These are phyloP conservation scores for Tardiomyces depauwii DNA, from an alignment of 1,139 yeast genomes.

Conservation along the genomic window DNA sequence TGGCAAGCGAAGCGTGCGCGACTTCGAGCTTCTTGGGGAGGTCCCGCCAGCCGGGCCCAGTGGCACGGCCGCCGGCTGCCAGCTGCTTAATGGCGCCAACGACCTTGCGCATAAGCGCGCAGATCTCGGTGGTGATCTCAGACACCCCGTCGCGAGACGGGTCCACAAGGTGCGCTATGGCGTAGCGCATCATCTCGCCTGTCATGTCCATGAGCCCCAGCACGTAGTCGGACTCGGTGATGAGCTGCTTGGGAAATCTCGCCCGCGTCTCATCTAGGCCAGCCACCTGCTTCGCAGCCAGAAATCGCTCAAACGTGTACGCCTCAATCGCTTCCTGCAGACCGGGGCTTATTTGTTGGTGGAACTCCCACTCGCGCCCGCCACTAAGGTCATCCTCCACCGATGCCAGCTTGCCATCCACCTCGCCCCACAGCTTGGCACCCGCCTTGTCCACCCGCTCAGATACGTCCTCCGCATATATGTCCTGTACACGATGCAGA, in stretches of 20 bases:
- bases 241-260: slow-evolving; percentile 5
- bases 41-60: slow-evolving; percentile 1
- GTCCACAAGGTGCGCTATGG: slow-evolving; percentile 16
- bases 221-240: slow-evolving; percentile 21
- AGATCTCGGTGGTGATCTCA: slow-evolving; percentile 8
- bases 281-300: slow-evolving; percentile 8
- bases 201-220: slow-evolving; percentile 35
- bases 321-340: slow-evolving; percentile 33
- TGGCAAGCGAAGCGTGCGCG: slow-evolving; percentile 12
- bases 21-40: slow-evolving; percentile 12
- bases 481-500: slow-evolving; percentile 21
- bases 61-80: slow-evolving; percentile 8
- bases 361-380: slow-evolving; percentile 11
- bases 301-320: slow-evolving; percentile 28
- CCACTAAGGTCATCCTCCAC: slow-evolving; percentile 10
- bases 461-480: slow-evolving; percentile 1
- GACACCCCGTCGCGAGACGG: slow-evolving; percentile 4
- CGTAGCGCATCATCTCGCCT: slow-evolving; percentile 34
- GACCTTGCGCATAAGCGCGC: slow-evolving; percentile 8
- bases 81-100: neutral
- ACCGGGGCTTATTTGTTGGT: slow-evolving; percentile 15
- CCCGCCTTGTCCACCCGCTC: neutral
- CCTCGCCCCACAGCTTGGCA: slow-evolving; percentile 3
- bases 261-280: slow-evolving; percentile 6
- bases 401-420: slow-evolving; percentile 5